Base-by-base conservation (phyloP, 129 eudicot genomes). In the Ambrosia artemisiifolia region DNA sequence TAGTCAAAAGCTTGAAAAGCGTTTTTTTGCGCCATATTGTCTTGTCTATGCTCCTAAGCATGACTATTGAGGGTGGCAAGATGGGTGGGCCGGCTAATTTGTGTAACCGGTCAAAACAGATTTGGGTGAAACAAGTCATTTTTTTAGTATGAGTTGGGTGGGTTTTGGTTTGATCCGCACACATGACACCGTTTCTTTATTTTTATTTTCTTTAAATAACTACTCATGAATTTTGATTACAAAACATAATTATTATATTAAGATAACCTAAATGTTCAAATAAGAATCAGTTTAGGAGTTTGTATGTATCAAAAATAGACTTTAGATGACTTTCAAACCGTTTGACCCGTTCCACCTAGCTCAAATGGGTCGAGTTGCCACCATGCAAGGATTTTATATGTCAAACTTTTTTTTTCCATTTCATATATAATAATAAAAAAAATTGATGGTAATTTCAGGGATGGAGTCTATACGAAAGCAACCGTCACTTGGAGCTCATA, bases 401-500 rank as follows among this genome's bases (percentile, higher is more conserved):
- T 38, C n/a, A 30, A 28, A 19, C 11, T 13, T 1, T 6, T 65
- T 35, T 3, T 9, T n/a, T 38, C n/a, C n/a, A 59, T 49, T 50
- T 51, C 36, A 35, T 70, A 19, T 69, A 44, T 36, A 54, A 18
- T 70, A 42, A 69, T 51, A 11, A 69, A 76, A 18, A 16, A 0
- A 24, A 12, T 63, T 78, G 7, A n/a, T 70, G 44, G 8, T 65
- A 49, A 43, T 77, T 77, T 49, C 72, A 83, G 90, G 84, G 88
- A 13, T 88, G 95, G 88, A 72, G 49, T 70, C 81, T 85, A n/a
- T 83, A 87, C 65, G 96, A 87, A 57, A 76, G 14, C 34, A 68
- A 79, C 60, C 81, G 42, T 6, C 80, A 70, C 3, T 65, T 85
- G 40, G 94, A 87, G 54, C 94, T 90, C 4, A 77, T 87, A 67